Base-by-base conservation (phyloP, 371 early-diverging fungal species). In the Coemansia sp. region DNA sequence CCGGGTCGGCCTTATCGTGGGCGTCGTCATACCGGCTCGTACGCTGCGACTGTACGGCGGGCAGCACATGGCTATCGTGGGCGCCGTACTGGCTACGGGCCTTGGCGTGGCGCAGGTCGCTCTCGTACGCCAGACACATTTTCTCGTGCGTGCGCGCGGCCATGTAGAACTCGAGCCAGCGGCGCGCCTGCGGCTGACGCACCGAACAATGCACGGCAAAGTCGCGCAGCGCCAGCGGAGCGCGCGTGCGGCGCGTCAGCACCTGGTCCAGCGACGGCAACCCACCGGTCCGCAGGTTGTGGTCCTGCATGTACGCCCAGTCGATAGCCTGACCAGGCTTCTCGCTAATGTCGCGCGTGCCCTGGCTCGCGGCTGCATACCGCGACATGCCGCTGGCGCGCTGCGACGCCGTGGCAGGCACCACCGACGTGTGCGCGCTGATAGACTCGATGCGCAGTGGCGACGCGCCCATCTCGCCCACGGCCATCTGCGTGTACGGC, bases 151-250 rank as follows among this genome's bases (percentile, higher is more conserved):
- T 68, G 7, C 74, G 67, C 20, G 79, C 79, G 0, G 79, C 79
- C 78, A 79, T 72, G 45, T 79, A 79, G n/a, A 79, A 79, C 70
- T 79, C 79, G 6, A 79, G 66, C 79, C 79, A 79, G 16, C 79
- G 59, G 9, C 79, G 61, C n/a, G 79, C 79, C 59, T 79, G 78
- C 41, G 79, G 79, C 67, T 79, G 80, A 9, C 79, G 43, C 47
- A 79, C 79, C 40, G 78, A 78, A 54, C 78, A 78, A 50, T 79
- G 79, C 53, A 75, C 76, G 5, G 79, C 79, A 66, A 79, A 79
- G 61, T 79, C 80, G 26, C 79, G 76, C 47, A 79, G 58, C 36
- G 79, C 75, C 52, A 79, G 51, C 4, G 79, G 79, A 3, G 79
- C 78, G 9, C 68, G 63, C 20, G 79, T 79, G 31, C 72, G 54